A percentile compares a stretch with the other conserved stretches of the same genome.
phyloP scores from a whole-genome alignment of 169 alveolate species.

The Amoebophrya sp. region DNA sequence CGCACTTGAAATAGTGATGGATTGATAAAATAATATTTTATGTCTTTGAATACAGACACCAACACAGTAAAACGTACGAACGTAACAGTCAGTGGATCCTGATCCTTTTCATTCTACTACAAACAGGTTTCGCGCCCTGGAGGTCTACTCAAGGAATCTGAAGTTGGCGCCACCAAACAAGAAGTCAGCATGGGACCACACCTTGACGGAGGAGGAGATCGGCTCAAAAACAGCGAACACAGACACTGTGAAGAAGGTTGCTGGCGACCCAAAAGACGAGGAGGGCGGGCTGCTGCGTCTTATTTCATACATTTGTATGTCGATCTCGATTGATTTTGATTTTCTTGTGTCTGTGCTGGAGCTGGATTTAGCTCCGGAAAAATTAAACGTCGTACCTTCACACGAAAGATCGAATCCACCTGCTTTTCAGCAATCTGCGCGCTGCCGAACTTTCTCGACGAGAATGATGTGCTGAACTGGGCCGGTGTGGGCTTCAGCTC shows the following conservation, averaged over 20 bases:
- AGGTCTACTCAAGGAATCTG: not conserved
- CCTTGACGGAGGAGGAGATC: not conserved
- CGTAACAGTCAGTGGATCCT: too few species aligned
- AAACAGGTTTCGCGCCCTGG: not conserved
- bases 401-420: too few species aligned
- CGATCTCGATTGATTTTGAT: not conserved
- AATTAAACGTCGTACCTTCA: too few species aligned
- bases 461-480: not conserved
- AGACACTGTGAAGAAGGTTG: not conserved
- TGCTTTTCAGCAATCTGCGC: not conserved
- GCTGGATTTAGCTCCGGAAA: too few species aligned
- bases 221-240: not conserved
- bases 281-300: not conserved
- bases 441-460: not conserved
- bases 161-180: not conserved
- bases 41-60: too few species aligned
- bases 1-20: not conserved
- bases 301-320: not conserved
- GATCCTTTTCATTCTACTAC: not conserved
- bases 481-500: not conserved
- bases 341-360: not conserved
- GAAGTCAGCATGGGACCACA: not conserved
- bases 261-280: not conserved
- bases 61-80: too few species aligned
- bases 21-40: not conserved